Conservation (phyloP, 228 moss, liverwort and hornwort genomes). For the Sphagnum magellanicum region DNA sequence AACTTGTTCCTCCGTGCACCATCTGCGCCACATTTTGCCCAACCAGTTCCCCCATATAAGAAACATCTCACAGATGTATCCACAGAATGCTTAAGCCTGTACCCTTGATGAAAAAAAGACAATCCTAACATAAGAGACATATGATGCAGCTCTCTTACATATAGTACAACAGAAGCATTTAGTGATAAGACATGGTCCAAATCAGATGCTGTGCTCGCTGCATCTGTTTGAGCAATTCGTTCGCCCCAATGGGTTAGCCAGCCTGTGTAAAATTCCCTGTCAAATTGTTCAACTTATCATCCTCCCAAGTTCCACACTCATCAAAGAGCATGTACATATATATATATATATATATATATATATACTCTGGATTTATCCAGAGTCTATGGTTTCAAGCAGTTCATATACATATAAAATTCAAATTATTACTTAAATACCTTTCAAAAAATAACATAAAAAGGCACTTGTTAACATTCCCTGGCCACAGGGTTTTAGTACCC, state of each 20-base stretch:
- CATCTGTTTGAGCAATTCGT: constrained; percentile 52
- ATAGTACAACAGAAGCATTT: constrained; percentile 81
- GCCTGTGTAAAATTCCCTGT: constrained; percentile 86
- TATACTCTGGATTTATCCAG: neutral
- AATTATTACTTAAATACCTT: neutral
- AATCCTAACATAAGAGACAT: too few species aligned
- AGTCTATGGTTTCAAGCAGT: neutral
- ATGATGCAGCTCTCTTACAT: constrained; percentile 32
- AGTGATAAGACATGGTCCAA: constrained; percentile 51
- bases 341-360: neutral
- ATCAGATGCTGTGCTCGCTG: constrained; percentile 41
- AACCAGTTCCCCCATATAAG: too few species aligned
- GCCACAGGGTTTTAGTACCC: too few species aligned
- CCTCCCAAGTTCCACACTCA: neutral
- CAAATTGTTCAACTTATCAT: neutral
- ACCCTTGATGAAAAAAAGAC: too few species aligned
- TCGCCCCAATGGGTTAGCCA: constrained; percentile 93
- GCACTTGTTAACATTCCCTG: too few species aligned
- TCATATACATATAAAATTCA: neutral
- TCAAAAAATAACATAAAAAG: too few species aligned
- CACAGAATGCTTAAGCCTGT: too few species aligned
- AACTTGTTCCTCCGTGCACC: constrained; percentile 83
- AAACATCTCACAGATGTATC: too few species aligned
- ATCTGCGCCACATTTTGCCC: constrained; percentile 25
- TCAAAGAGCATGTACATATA: neutral